Conservation (phyloP, 805 yeast species). For the Pichia pseudocactophila region DNA sequence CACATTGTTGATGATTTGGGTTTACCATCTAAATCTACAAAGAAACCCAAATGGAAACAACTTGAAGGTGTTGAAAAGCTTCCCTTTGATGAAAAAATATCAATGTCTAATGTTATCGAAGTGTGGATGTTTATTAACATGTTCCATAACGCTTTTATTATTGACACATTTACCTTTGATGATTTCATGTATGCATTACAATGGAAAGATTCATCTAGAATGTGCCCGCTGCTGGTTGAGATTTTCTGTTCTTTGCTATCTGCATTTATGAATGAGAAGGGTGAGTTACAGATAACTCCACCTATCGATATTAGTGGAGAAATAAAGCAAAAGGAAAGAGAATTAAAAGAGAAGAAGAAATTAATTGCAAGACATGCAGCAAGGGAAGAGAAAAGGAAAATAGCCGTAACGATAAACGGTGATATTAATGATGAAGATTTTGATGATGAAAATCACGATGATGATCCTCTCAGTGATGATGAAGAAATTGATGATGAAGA, state of each 20-base stretch:
- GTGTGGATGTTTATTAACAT: constrained; percentile 70
- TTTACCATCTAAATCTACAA: constrained; percentile 20
- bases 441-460: constrained; percentile 11
- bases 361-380: constrained; percentile 16
- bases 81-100: constrained; percentile 1
- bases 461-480: constrained; percentile 15
- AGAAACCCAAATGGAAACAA: constrained; percentile 21
- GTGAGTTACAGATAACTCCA: constrained; percentile 18
- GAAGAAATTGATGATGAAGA: constrained; percentile 22
- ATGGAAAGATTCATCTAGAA: constrained; percentile 35
- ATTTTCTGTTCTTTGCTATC: constrained; percentile 59
- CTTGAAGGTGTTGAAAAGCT: constrained; percentile 19
- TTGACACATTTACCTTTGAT: constrained; percentile 76
- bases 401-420: constrained; percentile 11
- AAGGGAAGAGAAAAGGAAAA: constrained; percentile 12
- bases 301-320: constrained; percentile 22
- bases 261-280: constrained; percentile 39
- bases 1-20: constrained; percentile 26
- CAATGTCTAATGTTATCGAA: constrained; percentile 44
- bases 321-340: constrained; percentile 13
- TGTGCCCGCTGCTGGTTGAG: constrained; percentile 52
- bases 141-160: constrained; percentile 50
- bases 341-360: constrained; percentile 13
- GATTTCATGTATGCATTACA: constrained; percentile 55
- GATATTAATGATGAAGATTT: constrained; percentile 10